These are phyloP conservation scores for Cucumis cinereus DNA, from an alignment of 306 rosid genomes.

Conservation along the genomic window DNA sequence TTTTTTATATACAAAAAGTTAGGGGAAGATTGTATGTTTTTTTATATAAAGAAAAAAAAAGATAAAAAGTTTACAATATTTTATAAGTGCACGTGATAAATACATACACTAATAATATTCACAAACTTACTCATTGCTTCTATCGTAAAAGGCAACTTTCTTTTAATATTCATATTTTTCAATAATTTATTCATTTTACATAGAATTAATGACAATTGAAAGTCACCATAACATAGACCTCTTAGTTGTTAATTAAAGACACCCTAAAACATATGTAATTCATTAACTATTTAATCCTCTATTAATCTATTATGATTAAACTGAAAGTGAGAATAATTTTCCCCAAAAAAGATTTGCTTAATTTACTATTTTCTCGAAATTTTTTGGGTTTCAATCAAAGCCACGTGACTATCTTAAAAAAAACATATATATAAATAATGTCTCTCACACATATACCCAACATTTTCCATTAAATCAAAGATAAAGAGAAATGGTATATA, in stretches of 20 bases:
- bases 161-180: not conserved
- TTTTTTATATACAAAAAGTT: not conserved
- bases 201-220: not conserved
- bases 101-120: not conserved
- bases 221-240: not conserved
- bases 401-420: too few relatives aligned
- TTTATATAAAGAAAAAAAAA: not conserved
- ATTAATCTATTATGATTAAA: not conserved
- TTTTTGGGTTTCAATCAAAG: too few relatives aligned
- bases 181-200: not conserved
- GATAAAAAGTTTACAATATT: not conserved
- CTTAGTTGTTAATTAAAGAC: not conserved
- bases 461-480: too few relatives aligned
- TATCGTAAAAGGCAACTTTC: not conserved
- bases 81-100: not conserved
- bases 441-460: too few relatives aligned
- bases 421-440: too few relatives aligned
- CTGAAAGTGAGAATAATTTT: too few relatives aligned
- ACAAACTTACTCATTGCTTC: not conserved
- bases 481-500: too few relatives aligned
- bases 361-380: too few relatives aligned
- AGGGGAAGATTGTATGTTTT: not conserved
- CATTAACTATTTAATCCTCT: not conserved
- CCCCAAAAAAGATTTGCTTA: too few relatives aligned
- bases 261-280: not conserved